These are phyloP conservation scores for Phytophthora nicotianae DNA, from an alignment of 352 stramenopile genomes.

Conservation along the genomic window DNA sequence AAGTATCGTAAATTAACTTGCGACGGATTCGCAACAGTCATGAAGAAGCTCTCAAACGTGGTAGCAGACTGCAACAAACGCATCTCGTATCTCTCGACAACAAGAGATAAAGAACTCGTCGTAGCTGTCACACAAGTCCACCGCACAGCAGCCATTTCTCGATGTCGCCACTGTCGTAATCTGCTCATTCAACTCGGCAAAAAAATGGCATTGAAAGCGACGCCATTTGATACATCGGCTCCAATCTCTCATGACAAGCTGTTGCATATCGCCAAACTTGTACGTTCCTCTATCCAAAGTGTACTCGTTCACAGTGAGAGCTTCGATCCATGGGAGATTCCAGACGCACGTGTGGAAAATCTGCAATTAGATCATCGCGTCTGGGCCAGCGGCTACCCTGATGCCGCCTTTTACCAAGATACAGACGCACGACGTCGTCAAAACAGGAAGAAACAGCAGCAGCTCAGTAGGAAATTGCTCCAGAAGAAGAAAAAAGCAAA, in stretches of 20 bases:
- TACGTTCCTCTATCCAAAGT: conserved; percentile 28
- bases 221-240: conserved; percentile 5
- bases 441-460: conserved; percentile 38
- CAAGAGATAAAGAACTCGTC: conserved; percentile 9
- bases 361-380: conserved; percentile 38
- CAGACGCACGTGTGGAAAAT: conserved; percentile 48
- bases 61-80: conserved; percentile 46
- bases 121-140: conserved; percentile 21
- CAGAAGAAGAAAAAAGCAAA: conserved; percentile 23
- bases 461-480: conserved; percentile 36
- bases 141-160: conserved; percentile 34
- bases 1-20: conserved; percentile 2
- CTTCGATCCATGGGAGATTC: conserved; percentile 50
- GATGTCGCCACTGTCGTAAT: conserved; percentile 49
- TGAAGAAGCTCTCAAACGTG: conserved; percentile 22
- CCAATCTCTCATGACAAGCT: conserved; percentile 16
- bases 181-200: conserved; percentile 53
- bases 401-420: conserved; percentile 54
- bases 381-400: conserved; percentile 57
- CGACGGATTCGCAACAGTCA: conserved; percentile 11
- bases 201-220: conserved; percentile 34
- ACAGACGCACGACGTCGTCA: conserved; percentile 22
- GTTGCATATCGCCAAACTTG: conserved; percentile 12
- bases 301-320: conserved; percentile 34
- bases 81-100: conserved; percentile 33